A percentile compares a stretch with the other conserved stretches of the same genome.
Evolutionary conservation across 2,329 filamentous ascomycete genomes (phyloP).

Genomic region (Beauveria sp.): DNA sequence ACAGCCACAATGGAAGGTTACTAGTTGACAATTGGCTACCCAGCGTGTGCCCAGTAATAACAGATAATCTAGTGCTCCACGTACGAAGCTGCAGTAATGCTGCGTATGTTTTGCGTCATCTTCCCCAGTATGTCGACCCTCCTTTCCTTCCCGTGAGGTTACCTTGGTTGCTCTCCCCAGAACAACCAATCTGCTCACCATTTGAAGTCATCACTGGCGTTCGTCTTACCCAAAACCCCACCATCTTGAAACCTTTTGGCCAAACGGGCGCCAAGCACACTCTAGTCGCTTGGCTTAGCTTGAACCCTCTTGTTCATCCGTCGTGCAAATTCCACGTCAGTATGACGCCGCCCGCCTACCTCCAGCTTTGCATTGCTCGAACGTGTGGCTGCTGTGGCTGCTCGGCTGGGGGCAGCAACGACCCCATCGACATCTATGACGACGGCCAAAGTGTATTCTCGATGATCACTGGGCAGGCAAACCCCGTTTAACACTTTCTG

Average conservation of each 20-base stretch:
- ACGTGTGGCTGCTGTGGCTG: conserved; percentile 6
- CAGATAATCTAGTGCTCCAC: too few relatives aligned
- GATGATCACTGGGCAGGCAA: not conserved
- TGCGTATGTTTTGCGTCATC: conserved; percentile 12
- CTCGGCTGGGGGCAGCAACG: not conserved
- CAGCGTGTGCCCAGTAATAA: too few relatives aligned
- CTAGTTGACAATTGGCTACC: too few relatives aligned
- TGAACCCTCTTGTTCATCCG: not conserved
- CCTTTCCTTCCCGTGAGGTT: not conserved
- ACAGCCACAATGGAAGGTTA: conserved; percentile 15
- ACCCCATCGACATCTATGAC: conserved; percentile 8
- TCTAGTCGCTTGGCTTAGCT: not conserved
- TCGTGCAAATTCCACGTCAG: not conserved
- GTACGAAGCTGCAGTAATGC: not conserved
- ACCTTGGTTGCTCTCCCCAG: not conserved
- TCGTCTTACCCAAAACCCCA: not conserved
- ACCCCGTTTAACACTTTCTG: not conserved
- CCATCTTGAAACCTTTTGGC: conserved; percentile 4
- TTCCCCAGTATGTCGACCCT: not conserved
- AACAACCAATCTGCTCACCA: not conserved
- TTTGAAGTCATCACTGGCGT: not conserved
- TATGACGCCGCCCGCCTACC: not conserved
- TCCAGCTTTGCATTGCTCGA: not conserved
- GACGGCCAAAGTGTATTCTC: conserved; percentile 1
- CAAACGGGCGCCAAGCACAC: not conserved